Evolutionary conservation across 345 rosid species (phyloP), one percentile per base, ranked within the genome.

Genomic region (Eucalyptus leucophloia): DNA sequence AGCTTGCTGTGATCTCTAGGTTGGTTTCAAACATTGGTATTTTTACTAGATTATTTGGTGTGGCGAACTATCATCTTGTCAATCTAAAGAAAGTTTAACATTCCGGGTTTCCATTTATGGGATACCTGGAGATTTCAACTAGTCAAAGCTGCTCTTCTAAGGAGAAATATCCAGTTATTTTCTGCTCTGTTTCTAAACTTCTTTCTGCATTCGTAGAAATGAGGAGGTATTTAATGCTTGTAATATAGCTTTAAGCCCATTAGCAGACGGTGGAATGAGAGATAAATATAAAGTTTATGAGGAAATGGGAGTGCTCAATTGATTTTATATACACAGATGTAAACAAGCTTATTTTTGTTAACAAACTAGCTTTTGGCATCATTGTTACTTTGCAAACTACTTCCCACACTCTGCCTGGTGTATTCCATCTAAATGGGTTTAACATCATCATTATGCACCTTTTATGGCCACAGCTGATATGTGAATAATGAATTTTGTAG

Each of bases 401-500:
- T 56, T 67, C 58, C 21, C 16, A 10, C 34, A 51, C 58, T 49
- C 34, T 86, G 87, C 37, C 87, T 30, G 87, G 53, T 5, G 7
- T 30, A 51, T 86, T 49, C 62, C 80, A 34, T 62, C 32, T 89
- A 26, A 87, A 34, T 50, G 49, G 81, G 32, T 58, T 37, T 82
- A 45, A 30, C 21, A 26, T 51, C 51, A 81, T 50, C 58, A 51
- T 51, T 32, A 18, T 88, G 40, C 21, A 49, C 40, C 60, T 44
- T 60, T 83, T 12, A 13, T 14, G 50, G 24, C 62, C 58, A 13
- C 58, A 32, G 30, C 62, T 32, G 85, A 50, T 72, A 54, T 56
- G 24, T 86, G 72, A 14, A 32, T 88, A n/a, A 83, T 34, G 87
- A 77, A 88, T 83, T 89, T 82, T 92, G 86, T 56, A 96, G 97